Percentiles rank a stretch among this genome's conserved stretches.
These are phyloP conservation scores for Fusarium sp. DNA, from an alignment of 2,329 filamentous ascomycete genomes.

Conservation along the genomic window DNA sequence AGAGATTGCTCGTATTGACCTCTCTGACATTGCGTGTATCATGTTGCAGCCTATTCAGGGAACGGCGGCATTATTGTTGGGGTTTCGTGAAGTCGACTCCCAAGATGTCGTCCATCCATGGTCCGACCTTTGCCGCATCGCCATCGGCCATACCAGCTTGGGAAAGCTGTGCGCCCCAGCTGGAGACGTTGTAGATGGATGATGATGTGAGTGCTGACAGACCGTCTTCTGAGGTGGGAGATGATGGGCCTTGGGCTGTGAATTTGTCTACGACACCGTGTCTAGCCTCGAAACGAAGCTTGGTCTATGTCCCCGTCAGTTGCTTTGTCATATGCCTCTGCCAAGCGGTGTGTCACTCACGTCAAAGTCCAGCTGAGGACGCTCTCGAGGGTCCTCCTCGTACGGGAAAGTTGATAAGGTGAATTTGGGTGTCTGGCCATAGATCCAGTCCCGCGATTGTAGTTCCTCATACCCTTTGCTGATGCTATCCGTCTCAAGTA, in stretches of 20 bases:
- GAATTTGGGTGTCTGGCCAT: slow-evolving; percentile 87
- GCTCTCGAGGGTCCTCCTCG: slow-evolving; percentile 66
- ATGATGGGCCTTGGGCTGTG: slow-evolving; percentile 37
- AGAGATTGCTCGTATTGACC: slow-evolving; percentile 19
- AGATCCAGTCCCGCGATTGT: slow-evolving; percentile 78
- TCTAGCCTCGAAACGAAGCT: slow-evolving; percentile 50
- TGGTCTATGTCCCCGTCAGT: slow-evolving; percentile 38
- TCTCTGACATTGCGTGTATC: slow-evolving; percentile 27
- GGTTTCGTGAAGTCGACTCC: slow-evolving; percentile 46
- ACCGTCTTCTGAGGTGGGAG: slow-evolving; percentile 8
- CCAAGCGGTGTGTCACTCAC: slow-evolving; percentile 47
- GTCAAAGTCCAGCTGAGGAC: slow-evolving; percentile 60
- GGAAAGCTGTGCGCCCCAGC: slow-evolving; percentile 42
- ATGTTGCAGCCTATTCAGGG: slow-evolving; percentile 22
- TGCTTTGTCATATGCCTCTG: neutral
- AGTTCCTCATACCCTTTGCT: slow-evolving; percentile 47
- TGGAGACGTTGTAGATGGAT: slow-evolving; percentile 39
- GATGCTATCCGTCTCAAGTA: slow-evolving; percentile 62
- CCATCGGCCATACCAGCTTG: slow-evolving; percentile 40
- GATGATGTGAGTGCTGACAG: slow-evolving; percentile 26
- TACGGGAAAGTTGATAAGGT: slow-evolving; percentile 72
- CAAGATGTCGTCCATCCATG: slow-evolving; percentile 47
- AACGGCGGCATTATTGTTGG: slow-evolving; percentile 18
- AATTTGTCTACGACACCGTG: slow-evolving; percentile 52
- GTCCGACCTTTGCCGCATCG: slow-evolving; percentile 40